Conservation (phyloP, 2,329 filamentous ascomycete genomes). For the Alternaria viburni region DNA sequence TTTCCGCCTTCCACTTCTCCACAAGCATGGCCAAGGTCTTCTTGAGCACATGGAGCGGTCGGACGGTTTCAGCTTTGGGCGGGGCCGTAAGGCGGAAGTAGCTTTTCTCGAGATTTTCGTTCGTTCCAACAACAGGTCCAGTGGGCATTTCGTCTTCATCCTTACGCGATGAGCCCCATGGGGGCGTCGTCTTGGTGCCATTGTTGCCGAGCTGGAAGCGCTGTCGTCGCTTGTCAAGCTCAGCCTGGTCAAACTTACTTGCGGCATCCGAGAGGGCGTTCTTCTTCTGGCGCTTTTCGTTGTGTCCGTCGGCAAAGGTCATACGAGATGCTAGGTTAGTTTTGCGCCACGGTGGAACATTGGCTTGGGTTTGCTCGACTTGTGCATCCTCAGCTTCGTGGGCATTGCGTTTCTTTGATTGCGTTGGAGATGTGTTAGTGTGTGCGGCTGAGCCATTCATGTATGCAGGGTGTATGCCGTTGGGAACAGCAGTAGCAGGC, state of each 20-base stretch:
- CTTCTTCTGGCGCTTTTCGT: constrained; percentile 57
- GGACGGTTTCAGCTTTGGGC: constrained; percentile 86
- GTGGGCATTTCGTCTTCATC: constrained; percentile 57
- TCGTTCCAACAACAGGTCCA: constrained; percentile 84
- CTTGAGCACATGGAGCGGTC: constrained; percentile 78
- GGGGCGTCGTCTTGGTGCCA: constrained; percentile 62
- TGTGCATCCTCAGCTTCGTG: constrained; percentile 59
- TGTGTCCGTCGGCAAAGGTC: constrained; percentile 61
- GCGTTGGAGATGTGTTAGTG: constrained; percentile 44
- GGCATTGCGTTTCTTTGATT: constrained; percentile 84
- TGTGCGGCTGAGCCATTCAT: constrained; percentile 22
- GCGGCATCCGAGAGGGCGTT: constrained; percentile 58
- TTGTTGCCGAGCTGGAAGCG: constrained; percentile 72
- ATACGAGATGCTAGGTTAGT: constrained; percentile 78
- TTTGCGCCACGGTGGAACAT: constrained; percentile 74
- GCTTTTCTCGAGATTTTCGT: constrained; percentile 84
- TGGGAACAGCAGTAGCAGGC: constrained; percentile 39
- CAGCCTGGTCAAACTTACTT: constrained; percentile 91
- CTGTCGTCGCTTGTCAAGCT: constrained; percentile 85
- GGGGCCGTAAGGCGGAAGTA: constrained; percentile 93
- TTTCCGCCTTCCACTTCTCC: constrained; percentile 91
- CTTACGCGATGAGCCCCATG: constrained; percentile 53
- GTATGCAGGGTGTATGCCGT: constrained; percentile 21
- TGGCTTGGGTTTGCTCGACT: constrained; percentile 58
- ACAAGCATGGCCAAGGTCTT: constrained; percentile 88